phyloP scores from a whole-genome alignment of 345 rosid genomes.

The Corymbia maculata region DNA sequence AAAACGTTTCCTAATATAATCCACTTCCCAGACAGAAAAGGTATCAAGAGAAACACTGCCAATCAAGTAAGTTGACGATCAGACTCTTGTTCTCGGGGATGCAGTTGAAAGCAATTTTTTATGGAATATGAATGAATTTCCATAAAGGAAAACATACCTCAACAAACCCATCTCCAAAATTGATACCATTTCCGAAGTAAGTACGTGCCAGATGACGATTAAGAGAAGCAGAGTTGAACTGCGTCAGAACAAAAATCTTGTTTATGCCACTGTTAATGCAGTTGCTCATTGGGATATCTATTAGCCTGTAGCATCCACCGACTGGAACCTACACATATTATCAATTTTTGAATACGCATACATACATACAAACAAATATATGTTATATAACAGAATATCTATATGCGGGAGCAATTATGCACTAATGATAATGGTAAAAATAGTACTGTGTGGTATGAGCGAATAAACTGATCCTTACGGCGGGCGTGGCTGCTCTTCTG shows the following conservation, averaged over 20 bases:
- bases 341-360: not conserved
- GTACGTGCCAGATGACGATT: conserved; percentile 88
- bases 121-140: not conserved
- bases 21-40: not conserved
- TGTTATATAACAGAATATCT: not conserved
- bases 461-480: conserved; percentile 38
- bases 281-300: conserved; percentile 97
- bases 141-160: conserved; percentile 40
- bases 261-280: conserved; percentile 89
- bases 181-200: conserved; percentile 82
- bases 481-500: conserved; percentile 84
- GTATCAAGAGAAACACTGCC: not conserved
- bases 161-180: conserved; percentile 93
- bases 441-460: not conserved
- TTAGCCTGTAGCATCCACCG: conserved; percentile 91
- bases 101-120: not conserved
- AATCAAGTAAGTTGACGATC: not conserved
- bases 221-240: conserved; percentile 93
- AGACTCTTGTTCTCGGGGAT: not conserved
- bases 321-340: conserved; percentile 57
- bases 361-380: not conserved
- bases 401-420: not conserved
- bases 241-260: conserved; percentile 91
- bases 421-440: not conserved
- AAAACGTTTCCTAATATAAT: not conserved